Evolutionary conservation across 345 rosid species (phyloP).

Genomic region (Aurinia saxatilis): DNA sequence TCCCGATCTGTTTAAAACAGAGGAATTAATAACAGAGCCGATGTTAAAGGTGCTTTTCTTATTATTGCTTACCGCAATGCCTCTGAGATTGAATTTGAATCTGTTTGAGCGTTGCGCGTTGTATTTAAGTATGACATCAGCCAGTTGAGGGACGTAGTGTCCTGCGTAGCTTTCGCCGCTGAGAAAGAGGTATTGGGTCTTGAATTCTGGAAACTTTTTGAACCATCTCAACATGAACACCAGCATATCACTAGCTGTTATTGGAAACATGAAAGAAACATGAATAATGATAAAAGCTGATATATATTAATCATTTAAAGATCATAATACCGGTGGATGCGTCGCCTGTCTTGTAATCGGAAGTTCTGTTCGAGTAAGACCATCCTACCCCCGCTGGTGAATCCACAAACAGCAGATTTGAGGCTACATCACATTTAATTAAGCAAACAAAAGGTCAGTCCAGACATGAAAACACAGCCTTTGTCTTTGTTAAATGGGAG

Average conservation of each 20-base stretch:
- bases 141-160: conserved; percentile 88
- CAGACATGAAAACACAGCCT: too few relatives aligned
- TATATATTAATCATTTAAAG: neutral
- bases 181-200: conserved; percentile 56
- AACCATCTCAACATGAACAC: conserved; percentile 70
- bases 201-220: conserved; percentile 69
- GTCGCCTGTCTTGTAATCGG: conserved; percentile 71
- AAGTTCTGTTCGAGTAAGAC: conserved; percentile 81
- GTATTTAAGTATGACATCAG: conserved; percentile 60
- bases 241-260: conserved; percentile 67
- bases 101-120: conserved; percentile 44
- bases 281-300: neutral
- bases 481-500: too few relatives aligned
- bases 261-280: neutral
- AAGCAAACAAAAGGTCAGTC: neutral
- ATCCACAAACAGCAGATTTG: conserved; percentile 85
- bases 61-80: conserved; percentile 77
- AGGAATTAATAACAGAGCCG: neutral
- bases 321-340: conserved; percentile 48
- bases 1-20: conserved; percentile 56
- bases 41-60: too few relatives aligned
- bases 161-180: conserved; percentile 98
- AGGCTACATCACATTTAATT: conserved; percentile 37
- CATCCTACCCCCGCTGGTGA: conserved; percentile 98
- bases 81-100: conserved; percentile 83